Evolutionary conservation across 371 early-diverging fungal species (phyloP), one percentile per base, ranked within the genome.

Genomic region (Mucor lusitanicus): DNA sequence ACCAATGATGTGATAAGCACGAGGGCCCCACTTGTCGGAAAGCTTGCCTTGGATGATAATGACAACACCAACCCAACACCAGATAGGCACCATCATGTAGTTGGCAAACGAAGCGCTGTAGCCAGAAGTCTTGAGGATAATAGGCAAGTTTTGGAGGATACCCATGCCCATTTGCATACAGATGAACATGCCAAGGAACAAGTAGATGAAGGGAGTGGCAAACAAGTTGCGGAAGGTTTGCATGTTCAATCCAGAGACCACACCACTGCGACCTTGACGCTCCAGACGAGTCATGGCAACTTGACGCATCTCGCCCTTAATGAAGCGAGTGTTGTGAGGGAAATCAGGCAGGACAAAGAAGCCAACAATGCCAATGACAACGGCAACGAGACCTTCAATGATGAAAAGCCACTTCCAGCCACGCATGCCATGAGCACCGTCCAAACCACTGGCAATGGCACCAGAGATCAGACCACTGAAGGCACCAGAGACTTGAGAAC

Each of bases 351-450:
- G 69, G 13, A 82, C 32, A 53, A 77, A 79, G 67, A 71, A 80
- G 8, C 81, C 83, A 12, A 72, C 58, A 17, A 75, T 5, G 8
- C 83, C 79, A 53, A 85, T 64, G 11, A 79, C 56, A 9, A 85
- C 75, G 6, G 85, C 85, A 11, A 84, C 73, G 15, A 82, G 48
- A 17, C 87, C 87, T 65, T 89, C 86, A 56, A 87, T 76, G 4
- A 88, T 70, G 63, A 87, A 87, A 28, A 89, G 68, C 83, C 88
- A 89, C 59, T 85, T 83, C 89, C 89, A 89, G 4, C 83, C 83
- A 63, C 72, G 72, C 61, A 84, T 78, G 13, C 84, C 78, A 13
- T 81, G 70, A 8, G 76, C 65, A 59, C 86, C 85, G 30, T 76
- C 83, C 12, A 79, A 42, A 25, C 69, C 54, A 7, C 59, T 39